These are phyloP conservation scores for Fusarium coffeatum DNA, from an alignment of 2,329 filamentous ascomycete genomes.

Conservation along the genomic window DNA sequence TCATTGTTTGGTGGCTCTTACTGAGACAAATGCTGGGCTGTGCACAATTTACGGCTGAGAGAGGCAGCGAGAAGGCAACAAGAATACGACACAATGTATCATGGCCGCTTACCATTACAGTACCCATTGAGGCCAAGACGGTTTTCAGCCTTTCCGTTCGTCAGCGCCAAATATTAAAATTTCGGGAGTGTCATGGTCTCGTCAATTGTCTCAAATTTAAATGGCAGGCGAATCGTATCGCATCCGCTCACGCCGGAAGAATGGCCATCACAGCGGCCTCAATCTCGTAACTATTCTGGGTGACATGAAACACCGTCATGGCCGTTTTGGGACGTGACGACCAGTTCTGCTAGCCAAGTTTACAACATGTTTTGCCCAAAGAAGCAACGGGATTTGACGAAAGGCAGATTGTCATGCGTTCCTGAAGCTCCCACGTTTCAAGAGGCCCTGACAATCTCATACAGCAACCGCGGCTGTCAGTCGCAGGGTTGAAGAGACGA, in stretches of 20 bases:
- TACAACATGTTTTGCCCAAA: slow-evolving; percentile 21
- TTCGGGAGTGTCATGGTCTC: slow-evolving; percentile 20
- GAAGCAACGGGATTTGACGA: slow-evolving; percentile 21
- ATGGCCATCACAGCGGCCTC: slow-evolving; percentile 24
- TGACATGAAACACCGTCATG: slow-evolving; percentile 25
- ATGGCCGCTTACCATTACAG: slow-evolving; percentile 37
- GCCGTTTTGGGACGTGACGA: slow-evolving; percentile 30
- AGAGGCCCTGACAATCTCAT: slow-evolving; percentile 32
- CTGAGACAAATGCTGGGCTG: slow-evolving; percentile 34
- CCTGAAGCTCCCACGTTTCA: slow-evolving; percentile 44
- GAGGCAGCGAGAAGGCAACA: not conserved
- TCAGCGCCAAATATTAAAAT: slow-evolving; percentile 28
- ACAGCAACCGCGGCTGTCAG: slow-evolving; percentile 31
- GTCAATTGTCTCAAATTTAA: slow-evolving; percentile 32
- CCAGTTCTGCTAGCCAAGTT: slow-evolving; percentile 19
- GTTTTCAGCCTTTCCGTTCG: slow-evolving; percentile 14
- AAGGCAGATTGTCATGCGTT: slow-evolving; percentile 28
- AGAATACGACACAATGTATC: slow-evolving; percentile 16
- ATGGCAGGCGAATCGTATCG: slow-evolving; percentile 32
- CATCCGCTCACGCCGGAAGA: slow-evolving; percentile 27
- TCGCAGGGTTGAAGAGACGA: slow-evolving; percentile 29
- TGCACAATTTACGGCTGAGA: slow-evolving; percentile 17
- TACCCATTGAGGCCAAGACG: slow-evolving; percentile 13
- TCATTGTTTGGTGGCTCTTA: slow-evolving; percentile 12
- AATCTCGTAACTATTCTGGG: slow-evolving; percentile 32